Base-by-base conservation (phyloP, 192 early-diverging fungal genomes). In the Coemansia furcata region DNA sequence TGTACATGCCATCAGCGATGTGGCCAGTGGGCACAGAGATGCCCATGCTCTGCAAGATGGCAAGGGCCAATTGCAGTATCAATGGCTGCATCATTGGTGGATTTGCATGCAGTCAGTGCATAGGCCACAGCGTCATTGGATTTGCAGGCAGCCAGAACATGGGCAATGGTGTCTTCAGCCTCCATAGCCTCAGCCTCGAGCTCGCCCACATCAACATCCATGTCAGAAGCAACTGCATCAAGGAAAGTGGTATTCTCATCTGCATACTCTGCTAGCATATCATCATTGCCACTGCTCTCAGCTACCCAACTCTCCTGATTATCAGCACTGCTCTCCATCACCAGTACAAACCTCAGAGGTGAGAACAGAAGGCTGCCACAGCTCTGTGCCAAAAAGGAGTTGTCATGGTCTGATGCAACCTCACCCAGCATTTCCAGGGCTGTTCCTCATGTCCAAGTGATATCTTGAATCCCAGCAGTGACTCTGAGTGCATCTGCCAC, bases 401-500 rank as follows among this genome's bases (percentile, higher is more conserved):
- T 15, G 32, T 57, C 54, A 32, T 32, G 35, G 30, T 57, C 54
- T 17, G 30, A 30, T 33, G 12, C 17, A 57, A 21, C 46, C 4
- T 55, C 65, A 49, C 38, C 54, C 7, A 63, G 29, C 14, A 43
- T 58, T 1, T 33, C 54, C 11, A n/a, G 19, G 3, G 0, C 8
- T 38, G 35, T 1, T 60, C 58, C 17, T 60, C 58, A 21, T 60
- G 58, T 39, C 35, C 58, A 14, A 60, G n/a, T 21, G 58, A 60
- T 60, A 60, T n/a, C 36, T 60, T 60, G 37, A 60, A 60, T 11
- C 47, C 60, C 9, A 63, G 43, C n/a, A 74, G 79, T 29, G 79
- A 82, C 60, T 65, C 74, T 21, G 71, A 42, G 29, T 65, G 73
- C 71, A 71, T 76, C 15, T 44, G 19, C n/a, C 74, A 67, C 63